Evolutionary conservation across 306 rosid species (phyloP), one percentile per base, ranked within the genome.

Genomic region (Dalbergia cochinchinensis): DNA sequence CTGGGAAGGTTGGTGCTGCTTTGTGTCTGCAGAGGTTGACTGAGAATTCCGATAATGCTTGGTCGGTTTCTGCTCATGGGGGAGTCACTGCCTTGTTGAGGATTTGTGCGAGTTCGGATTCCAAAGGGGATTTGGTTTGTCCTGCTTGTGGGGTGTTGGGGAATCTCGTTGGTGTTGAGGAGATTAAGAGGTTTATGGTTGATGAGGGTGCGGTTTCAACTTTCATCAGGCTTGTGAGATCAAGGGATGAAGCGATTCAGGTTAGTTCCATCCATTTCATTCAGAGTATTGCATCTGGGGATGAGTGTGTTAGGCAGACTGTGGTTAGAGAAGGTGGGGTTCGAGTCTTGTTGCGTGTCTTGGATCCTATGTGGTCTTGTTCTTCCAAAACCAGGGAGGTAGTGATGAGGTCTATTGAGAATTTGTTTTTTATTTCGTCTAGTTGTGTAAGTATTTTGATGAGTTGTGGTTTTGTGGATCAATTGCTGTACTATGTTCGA

Each of bases 21-120:
- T 85, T 80, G 79, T 89, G 95, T 83, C 88, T 94, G 90, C 34
- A 35, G 59, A 90, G 86, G 77, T 60, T 94, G 72, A 94, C 98
- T 1, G 92, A 86, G 86, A 92, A 94, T 89, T 89, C 96, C 0
- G 94, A 91, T 34, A 94, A 94, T 61, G 94, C 92, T 48, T 94
- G 98, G 98, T 87, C 94, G 20, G 93, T 94, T 72, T 94, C 97
- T 1, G 94, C 95, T 72, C 98, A 94, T 33, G 98, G 98, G 5
- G 98, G 98, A 42, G 92, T 94, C 58, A 90, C 94, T 4, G 86
- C 89, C 18, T 75, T 92, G 83, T 87, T 92, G 60, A 94, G 87
- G 65, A 85, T 91, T 31, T 93, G 98, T 77, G 69, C 82, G 0
- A 53, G 76, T 62, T 81, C 4, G 26, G 90, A 86, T 62, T 80